Evolutionary conservation across 176 grass and related monocot species (phyloP).

Genomic region (Rhynchospora tenuis): DNA sequence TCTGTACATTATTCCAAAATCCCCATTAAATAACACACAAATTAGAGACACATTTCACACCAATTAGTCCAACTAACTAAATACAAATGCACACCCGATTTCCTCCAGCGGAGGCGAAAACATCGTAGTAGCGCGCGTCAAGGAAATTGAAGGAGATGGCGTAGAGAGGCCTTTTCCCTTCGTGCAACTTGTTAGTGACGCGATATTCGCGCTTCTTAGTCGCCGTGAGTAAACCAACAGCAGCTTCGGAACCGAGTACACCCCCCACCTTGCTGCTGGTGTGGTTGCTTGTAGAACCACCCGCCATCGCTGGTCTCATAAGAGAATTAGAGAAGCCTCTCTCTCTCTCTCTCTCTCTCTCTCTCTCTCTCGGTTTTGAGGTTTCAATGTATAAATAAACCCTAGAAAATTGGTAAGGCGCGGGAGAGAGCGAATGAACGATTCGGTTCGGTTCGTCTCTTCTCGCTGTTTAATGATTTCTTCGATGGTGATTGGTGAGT

Average conservation of each 20-base stretch:
- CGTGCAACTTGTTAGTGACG: conserved; percentile 51
- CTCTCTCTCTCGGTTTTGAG: not conserved
- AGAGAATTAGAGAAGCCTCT: not conserved
- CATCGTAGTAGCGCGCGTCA: conserved; percentile 70
- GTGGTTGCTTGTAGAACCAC: conserved; percentile 12
- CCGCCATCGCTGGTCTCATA: conserved; percentile 12
- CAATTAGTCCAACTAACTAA: not conserved
- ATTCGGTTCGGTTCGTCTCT: not conserved
- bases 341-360: not conserved
- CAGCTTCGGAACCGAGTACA: conserved; percentile 57
- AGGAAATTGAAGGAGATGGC: conserved; percentile 95
- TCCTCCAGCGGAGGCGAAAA: conserved; percentile 70
- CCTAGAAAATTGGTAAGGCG: not conserved
- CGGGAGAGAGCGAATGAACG: not conserved
- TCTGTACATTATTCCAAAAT: conserved; percentile 38
- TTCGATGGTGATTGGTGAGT: not conserved
- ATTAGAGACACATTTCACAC: not conserved
- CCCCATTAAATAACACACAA: not conserved
- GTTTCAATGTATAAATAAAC: not conserved
- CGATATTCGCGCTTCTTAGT: conserved; percentile 63
- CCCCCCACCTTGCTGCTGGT: conserved; percentile 21
- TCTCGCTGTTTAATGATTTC: not conserved
- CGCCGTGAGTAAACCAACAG: conserved; percentile 48
- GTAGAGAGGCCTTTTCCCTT: conserved; percentile 81
- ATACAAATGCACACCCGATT: conserved; percentile 39